Base-by-base conservation (phyloP, 768 basidiomycete species). In the Chalciporus chontae region DNA sequence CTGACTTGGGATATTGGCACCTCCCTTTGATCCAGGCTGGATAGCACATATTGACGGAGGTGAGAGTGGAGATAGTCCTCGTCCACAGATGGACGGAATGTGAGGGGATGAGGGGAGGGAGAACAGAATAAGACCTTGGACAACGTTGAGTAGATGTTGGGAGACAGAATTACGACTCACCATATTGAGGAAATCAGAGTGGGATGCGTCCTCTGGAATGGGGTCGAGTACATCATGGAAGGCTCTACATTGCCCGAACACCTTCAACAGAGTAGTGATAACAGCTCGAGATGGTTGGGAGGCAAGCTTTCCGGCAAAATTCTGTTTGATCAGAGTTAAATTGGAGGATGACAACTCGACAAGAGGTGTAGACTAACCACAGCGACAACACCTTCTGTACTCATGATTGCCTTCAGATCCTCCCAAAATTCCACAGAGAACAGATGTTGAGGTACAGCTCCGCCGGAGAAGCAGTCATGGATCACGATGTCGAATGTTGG, bases 381-480 rank as follows among this genome's bases (percentile, higher is more conserved):
- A 17, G 83, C 91, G 13, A 95, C 66, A 14, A 94, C 73, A 3
- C 87, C 94, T 41, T 89, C 81, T 3, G 79, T 72, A 11, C 78
- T 74, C 67, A 95, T 77, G 17, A 84, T 63, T 2, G 65, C 59
- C 58, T 80, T 84, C 45, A 95, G 62, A 46, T 84, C 82, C 19
- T 73, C 56, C 90, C 91, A 95, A 63, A 94, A 94, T 57, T 94
- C 85, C 26, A 78, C 36, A 0, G 93, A 90, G 69, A 87, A 97
- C 45, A 97, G 71, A 60, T 91, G 85, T 32, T 83, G 73, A 0
- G 95, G 93, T 3, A 97, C 84, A n/a, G 81, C 83, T 3, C 95
- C 95, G 8, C 94, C 95, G 8, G 93, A 92, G 65, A 96, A 97
- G 61, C 90, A 90, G 59, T 95, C 94, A 57, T 97, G 95, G 0